phyloP scores from a whole-genome alignment of 2,329 filamentous ascomycete genomes.

The Aspergillus amoenus region DNA sequence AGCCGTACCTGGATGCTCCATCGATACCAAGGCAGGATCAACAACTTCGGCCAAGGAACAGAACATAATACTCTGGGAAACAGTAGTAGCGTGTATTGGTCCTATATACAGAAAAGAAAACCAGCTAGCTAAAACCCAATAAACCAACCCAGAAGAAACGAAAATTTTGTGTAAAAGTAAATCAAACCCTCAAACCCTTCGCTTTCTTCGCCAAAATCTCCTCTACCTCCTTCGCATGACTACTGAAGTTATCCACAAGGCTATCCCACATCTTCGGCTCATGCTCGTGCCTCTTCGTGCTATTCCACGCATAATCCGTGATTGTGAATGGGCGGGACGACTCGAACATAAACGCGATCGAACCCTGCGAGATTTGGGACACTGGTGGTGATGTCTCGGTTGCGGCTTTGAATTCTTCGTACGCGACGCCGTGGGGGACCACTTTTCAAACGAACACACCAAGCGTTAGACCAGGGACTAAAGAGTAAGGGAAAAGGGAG shows the following conservation, averaged over 20 bases:
- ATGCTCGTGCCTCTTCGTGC: conserved; percentile 45
- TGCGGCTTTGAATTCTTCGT: conserved; percentile 35
- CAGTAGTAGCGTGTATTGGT: too few relatives aligned
- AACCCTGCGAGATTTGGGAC: conserved; percentile 32
- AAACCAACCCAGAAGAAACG: too few relatives aligned
- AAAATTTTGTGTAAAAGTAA: too few relatives aligned
- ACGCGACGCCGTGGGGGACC: conserved; percentile 38
- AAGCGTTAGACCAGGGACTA: too few relatives aligned
- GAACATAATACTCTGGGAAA: too few relatives aligned
- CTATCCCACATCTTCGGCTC: conserved; percentile 56
- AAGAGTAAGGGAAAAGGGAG: too few relatives aligned
- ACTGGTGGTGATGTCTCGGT: conserved; percentile 26
- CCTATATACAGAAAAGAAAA: too few relatives aligned
- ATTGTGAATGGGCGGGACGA: conserved; percentile 36
- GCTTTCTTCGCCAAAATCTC: conserved; percentile 40
- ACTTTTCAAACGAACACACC: conserved; percentile 18
- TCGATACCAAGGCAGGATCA: too few relatives aligned
- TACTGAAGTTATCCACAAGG: conserved; percentile 54
- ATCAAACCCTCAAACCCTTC: conserved; percentile 16
- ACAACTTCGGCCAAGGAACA: too few relatives aligned
- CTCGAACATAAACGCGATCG: conserved; percentile 39
- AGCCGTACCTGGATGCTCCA: too few relatives aligned
- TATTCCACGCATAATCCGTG: conserved; percentile 37
- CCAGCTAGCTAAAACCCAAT: too few relatives aligned
- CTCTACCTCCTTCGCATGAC: conserved; percentile 48